A percentile compares a stretch with the other conserved stretches of the same genome.
phyloP scores from a whole-genome alignment of 257 asterid genomes.

The Plantago major region DNA sequence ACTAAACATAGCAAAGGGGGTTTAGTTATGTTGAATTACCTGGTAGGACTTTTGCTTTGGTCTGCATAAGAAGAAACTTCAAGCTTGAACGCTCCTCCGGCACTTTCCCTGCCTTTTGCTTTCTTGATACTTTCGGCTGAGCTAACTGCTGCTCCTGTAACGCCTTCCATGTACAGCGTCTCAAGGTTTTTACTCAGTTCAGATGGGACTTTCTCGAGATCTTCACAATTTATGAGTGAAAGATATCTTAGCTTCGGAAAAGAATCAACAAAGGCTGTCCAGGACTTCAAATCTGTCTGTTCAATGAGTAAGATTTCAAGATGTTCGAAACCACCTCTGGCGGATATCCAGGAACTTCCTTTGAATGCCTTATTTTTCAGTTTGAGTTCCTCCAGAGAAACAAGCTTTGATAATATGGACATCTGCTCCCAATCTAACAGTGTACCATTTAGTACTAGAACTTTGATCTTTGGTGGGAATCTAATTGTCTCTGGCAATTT shows the following conservation, averaged over 20 bases:
- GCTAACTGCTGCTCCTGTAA: constrained; percentile 13
- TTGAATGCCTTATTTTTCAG: constrained; percentile 40
- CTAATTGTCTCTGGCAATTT: constrained; percentile 16
- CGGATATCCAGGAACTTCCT: constrained; percentile 26
- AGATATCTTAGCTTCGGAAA: constrained; percentile 31
- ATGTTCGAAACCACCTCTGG: neutral
- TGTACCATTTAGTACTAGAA: constrained; percentile 26
- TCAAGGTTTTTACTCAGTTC: constrained; percentile 25
- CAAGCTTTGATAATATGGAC: constrained; percentile 26
- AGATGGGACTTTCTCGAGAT: constrained; percentile 24
- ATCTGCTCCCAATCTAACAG: constrained; percentile 32
- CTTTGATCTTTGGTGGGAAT: constrained; percentile 34
- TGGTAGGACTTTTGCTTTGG: neutral
- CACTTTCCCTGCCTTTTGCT: neutral
- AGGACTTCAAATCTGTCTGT: constrained; percentile 18
- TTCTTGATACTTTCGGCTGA: neutral
- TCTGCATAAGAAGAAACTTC: neutral
- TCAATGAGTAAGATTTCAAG: constrained; percentile 32
- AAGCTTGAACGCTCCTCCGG: neutral
- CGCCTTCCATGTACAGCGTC: constrained; percentile 22
- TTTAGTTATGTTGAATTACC: too few relatives aligned
- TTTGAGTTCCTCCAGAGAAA: constrained; percentile 35
- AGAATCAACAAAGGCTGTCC: constrained; percentile 24
- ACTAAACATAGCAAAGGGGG: too few relatives aligned
- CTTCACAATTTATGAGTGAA: constrained; percentile 23